Conservation (phyloP, 352 stramenopile species). For the Phytophthora aleatoria region DNA sequence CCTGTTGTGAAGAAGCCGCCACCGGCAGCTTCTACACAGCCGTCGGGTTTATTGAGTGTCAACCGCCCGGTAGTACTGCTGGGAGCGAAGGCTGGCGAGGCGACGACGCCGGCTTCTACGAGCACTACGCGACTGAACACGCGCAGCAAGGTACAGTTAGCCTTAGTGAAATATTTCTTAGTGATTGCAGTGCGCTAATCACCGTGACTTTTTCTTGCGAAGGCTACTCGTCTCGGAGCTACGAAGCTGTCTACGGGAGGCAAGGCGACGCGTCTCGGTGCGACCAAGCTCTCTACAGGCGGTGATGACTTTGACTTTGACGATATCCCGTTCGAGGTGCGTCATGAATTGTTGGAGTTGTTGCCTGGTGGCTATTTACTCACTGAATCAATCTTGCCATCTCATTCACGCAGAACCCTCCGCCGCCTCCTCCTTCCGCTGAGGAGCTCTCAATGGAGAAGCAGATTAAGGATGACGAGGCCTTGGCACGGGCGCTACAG, state of each 20-base stretch:
- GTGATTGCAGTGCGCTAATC: background rate
- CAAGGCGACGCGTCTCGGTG: slow-evolving; percentile 63
- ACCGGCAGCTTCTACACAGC: slow-evolving; percentile 20
- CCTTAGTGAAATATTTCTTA: background rate
- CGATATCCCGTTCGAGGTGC: slow-evolving; percentile 85
- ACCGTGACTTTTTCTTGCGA: background rate
- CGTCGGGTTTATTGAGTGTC: slow-evolving; percentile 52
- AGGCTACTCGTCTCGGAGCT: slow-evolving; percentile 37
- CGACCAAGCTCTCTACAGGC: slow-evolving; percentile 77
- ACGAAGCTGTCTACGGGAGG: slow-evolving; percentile 42
- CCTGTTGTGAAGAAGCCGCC: slow-evolving; percentile 25
- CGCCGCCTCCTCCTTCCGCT: slow-evolving; percentile 41
- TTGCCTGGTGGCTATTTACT: background rate
- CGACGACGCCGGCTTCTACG: slow-evolving; percentile 38
- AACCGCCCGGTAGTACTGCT: slow-evolving; percentile 79
- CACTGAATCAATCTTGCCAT: background rate
- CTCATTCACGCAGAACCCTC: slow-evolving; percentile 59
- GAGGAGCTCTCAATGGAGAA: slow-evolving; percentile 54
- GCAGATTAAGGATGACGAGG: slow-evolving; percentile 89
- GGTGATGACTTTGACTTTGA: slow-evolving; percentile 88
- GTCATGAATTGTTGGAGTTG: background rate
- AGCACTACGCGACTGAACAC: slow-evolving; percentile 62
- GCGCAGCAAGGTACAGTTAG: slow-evolving; percentile 54
- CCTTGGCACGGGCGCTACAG: slow-evolving; percentile 80
- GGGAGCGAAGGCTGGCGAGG: slow-evolving; percentile 50